A percentile compares a stretch with the other conserved stretches of the same genome.
Evolutionary conservation across 2,329 filamentous ascomycete genomes (phyloP).

Genomic region (Piedraia hortae): DNA sequence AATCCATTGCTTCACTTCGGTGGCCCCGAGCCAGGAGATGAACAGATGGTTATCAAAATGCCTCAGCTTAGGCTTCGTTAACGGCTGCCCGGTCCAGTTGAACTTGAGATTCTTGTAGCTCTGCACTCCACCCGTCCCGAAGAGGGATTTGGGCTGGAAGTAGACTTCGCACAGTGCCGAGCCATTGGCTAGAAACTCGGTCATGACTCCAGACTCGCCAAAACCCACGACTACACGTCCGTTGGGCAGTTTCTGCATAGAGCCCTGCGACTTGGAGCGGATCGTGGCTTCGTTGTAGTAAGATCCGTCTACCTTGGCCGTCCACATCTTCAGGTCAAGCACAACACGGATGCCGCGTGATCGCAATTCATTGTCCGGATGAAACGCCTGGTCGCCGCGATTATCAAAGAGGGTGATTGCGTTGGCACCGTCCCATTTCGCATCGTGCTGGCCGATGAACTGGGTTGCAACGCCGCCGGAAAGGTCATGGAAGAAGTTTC

Average conservation of each 20-base stretch:
- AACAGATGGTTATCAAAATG: conserved; percentile 14
- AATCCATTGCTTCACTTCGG: conserved; percentile 17
- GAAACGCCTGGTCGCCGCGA: conserved; percentile 15
- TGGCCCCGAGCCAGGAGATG: conserved; percentile 23
- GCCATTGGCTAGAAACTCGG: conserved; percentile 19
- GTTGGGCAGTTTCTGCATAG: conserved; percentile 24
- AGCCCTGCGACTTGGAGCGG: conserved; percentile 22
- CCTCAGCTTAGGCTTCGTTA: conserved; percentile 6
- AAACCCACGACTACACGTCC: conserved; percentile 28
- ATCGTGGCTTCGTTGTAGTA: conserved; percentile 11
- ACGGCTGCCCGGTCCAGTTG: conserved; percentile 18
- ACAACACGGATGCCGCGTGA: conserved; percentile 5
- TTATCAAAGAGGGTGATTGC: conserved; percentile 20
- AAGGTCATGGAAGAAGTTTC: conserved; percentile 8
- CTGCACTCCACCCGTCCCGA: conserved; percentile 13
- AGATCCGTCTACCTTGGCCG: conserved; percentile 7
- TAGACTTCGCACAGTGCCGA: conserved; percentile 25
- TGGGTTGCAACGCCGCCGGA: conserved; percentile 7
- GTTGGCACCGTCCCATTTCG: conserved; percentile 16
- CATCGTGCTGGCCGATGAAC: conserved; percentile 25
- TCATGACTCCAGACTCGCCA: conserved; percentile 17
- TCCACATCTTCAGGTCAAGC: conserved; percentile 8
- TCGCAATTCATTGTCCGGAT: conserved; percentile 3
- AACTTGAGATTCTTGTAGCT: conserved; percentile 26
- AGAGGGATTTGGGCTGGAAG: conserved; percentile 19